These are phyloP conservation scores for Mycena rosella DNA, from an alignment of 768 basidiomycete species.

Conservation along the genomic window DNA sequence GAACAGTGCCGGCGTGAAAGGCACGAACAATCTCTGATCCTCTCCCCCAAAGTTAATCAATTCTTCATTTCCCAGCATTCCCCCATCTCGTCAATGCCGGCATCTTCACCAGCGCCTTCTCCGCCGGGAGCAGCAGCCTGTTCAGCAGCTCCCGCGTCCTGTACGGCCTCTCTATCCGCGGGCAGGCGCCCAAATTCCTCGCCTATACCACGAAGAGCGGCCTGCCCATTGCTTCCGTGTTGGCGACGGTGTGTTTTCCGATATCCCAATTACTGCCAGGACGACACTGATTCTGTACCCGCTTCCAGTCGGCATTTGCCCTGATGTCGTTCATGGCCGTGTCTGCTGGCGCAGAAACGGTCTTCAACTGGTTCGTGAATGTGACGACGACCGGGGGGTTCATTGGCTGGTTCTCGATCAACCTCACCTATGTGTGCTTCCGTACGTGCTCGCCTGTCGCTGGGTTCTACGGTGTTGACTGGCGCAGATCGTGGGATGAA, in stretches of 20 bases:
- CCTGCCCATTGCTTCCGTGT: slow-evolving; percentile 58
- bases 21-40: slow-evolving; percentile 44
- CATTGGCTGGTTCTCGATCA: slow-evolving; percentile 76
- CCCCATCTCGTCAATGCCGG: slow-evolving; percentile 80
- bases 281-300: slow-evolving; percentile 48
- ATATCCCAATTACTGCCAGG: slow-evolving; percentile 41
- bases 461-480: neutral
- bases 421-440: slow-evolving; percentile 80
- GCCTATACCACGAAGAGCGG: slow-evolving; percentile 62
- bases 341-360: slow-evolving; percentile 61
- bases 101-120: slow-evolving; percentile 80
- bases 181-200: slow-evolving; percentile 61
- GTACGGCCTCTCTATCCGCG: slow-evolving; percentile 65
- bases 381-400: slow-evolving; percentile 78
- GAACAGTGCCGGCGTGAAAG: slow-evolving; percentile 76
- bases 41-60: neutral
- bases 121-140: slow-evolving; percentile 75
- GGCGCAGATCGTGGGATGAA: slow-evolving; percentile 68
- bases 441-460: slow-evolving; percentile 53
- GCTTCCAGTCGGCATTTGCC: slow-evolving; percentile 54
- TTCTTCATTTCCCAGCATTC: slow-evolving; percentile 51
- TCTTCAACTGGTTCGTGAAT: slow-evolving; percentile 47
- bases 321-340: slow-evolving; percentile 77
- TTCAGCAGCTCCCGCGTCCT: slow-evolving; percentile 68
- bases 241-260: slow-evolving; percentile 47